Evolutionary conservation across 202 grass and related monocot genomes (phyloP), one percentile per base, ranked within the genome.

Genomic region (Eragrostis tef): DNA sequence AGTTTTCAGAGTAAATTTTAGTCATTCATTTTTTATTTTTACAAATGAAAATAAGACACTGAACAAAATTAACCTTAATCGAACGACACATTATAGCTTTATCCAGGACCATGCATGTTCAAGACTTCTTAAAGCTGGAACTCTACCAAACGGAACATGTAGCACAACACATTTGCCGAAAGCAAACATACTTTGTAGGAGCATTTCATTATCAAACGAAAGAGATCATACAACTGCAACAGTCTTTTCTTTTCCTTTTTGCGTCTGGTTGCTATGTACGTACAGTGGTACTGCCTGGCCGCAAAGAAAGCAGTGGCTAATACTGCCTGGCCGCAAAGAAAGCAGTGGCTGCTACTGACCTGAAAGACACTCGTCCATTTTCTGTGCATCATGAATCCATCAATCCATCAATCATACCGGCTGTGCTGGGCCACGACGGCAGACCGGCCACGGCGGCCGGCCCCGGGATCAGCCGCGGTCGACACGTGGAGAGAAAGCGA

Each of bases 401-500:
- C n/a, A n/a, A n/a, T n/a, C n/a, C n/a, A n/a, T 71, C 67, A 79
- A 79, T 75, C 81, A 83, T 66, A 21, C 27, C 12, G 74, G 22
- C 46, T 39, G 47, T 31, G 46, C 67, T 67, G 81, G 77, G 31
- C 49, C 64, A 69, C 15, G 77, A 6, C 60, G 8, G 13, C 12
- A 16, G 6, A 53, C 17, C 17, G 7, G 51, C 51, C 51, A 53
- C 51, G 51, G 6, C 50, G 54, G 31, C n/a, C 11, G 41, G 2
- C 81, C 39, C 12, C 14, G 41, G 36, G 48, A 22, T 22, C 19
- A 0, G 6, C 5, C 19, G 0, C 60, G 43, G 3, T 48, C 67
- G 68, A 67, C 77, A 75, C 60, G 77, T 67, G 39, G 5, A 36
- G n/a, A n/a, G n/a, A n/a, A 19, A 39, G 34, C 4, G 34, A 39